Percentiles rank a stretch among this genome's conserved stretches.
Conservation (phyloP, 2,329 filamentous ascomycete genomes). For the Atkinsonella hypoxylon region DNA sequence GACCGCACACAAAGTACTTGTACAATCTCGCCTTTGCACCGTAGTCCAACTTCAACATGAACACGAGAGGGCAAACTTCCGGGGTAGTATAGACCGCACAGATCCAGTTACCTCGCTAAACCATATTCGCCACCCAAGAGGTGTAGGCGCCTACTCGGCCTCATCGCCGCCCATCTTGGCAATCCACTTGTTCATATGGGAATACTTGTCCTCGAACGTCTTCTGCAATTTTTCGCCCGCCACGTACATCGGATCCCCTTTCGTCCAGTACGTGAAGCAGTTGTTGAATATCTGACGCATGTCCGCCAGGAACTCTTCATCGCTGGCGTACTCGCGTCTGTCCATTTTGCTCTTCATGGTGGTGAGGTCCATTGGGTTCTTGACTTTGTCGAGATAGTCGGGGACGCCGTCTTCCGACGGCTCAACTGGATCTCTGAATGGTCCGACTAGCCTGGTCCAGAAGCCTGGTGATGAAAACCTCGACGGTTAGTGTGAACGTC, state of each 20-base stretch:
- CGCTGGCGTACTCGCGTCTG: conserved; percentile 33
- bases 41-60: neutral
- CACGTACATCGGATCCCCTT: conserved; percentile 40
- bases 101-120: too few species aligned
- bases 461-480: conserved; percentile 31
- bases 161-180: conserved; percentile 35
- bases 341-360: conserved; percentile 52
- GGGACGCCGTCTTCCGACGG: conserved; percentile 44
- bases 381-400: conserved; percentile 49
- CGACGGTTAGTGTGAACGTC: neutral
- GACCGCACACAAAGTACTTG: neutral
- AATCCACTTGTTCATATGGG: conserved; percentile 48
- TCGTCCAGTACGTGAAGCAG: conserved; percentile 52
- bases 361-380: conserved; percentile 48
- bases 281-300: conserved; percentile 52
- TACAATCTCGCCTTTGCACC: neutral
- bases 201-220: conserved; percentile 46
- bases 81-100: too few species aligned
- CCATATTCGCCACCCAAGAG: neutral
- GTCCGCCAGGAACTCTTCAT: conserved; percentile 43
- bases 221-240: conserved; percentile 47
- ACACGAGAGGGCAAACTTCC: neutral
- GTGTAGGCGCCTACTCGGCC: conserved; percentile 9
- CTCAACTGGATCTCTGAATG: conserved; percentile 48
- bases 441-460: conserved; percentile 53